Conservation (phyloP, 169 alveolate species). For the Ichthyophthirius multifiliis region DNA sequence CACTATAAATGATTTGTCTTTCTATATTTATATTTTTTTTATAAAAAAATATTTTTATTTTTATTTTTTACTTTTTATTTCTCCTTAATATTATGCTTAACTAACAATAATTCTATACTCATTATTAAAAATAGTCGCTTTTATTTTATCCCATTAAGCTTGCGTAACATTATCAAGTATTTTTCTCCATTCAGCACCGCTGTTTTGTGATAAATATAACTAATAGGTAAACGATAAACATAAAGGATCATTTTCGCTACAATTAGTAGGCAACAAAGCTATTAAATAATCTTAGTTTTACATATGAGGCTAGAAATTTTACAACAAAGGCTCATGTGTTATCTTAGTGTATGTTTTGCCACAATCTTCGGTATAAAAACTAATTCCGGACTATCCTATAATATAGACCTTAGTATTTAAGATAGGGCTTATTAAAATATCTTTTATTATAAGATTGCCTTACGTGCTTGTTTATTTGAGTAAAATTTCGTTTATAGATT, state of each 20-base stretch:
- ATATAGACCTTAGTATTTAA: conserved; percentile 1
- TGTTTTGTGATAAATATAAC: not conserved
- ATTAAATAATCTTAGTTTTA: not conserved
- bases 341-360: conserved; percentile 16
- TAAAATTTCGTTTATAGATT: not conserved
- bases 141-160: conserved; percentile 33
- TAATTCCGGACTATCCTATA: conserved; percentile 8
- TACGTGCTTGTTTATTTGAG: not conserved
- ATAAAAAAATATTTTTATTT: not conserved
- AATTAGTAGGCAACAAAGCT: not conserved
- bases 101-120: conserved; percentile 15
- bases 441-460: not conserved
- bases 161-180: conserved; percentile 21
- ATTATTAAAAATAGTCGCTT: conserved; percentile 21
- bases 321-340: conserved; percentile 1
- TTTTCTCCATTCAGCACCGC: conserved; percentile 7
- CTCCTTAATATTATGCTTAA: not conserved
- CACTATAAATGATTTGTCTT: conserved; percentile 17
- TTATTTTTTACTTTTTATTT: conserved; percentile 7
- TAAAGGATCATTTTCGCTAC: not conserved
- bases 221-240: not conserved
- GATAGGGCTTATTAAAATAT: not conserved
- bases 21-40: not conserved
- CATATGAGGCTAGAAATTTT: conserved; percentile 11
- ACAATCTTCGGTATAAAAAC: conserved; percentile 24